A percentile compares a stretch with the other conserved stretches of the same genome.
Evolutionary conservation across 768 basidiomycete species (phyloP).

Genomic region (Glaciozyma martinii): DNA sequence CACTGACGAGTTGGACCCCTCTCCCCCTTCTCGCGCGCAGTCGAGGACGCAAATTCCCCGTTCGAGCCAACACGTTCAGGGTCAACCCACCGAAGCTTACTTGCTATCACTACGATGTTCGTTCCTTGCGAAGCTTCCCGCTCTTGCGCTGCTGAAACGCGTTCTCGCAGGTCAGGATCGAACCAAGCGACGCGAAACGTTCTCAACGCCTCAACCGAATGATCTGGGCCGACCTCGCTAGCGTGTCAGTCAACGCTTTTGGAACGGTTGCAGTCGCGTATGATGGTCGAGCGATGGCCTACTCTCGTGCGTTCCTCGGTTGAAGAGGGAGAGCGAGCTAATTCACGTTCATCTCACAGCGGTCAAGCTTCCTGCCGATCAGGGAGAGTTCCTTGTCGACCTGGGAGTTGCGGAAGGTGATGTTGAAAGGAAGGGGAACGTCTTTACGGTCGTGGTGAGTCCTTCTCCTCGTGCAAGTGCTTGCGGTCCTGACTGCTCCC

Average conservation of each 20-base stretch:
- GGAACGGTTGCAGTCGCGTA: not conserved
- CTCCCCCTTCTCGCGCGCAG: not conserved
- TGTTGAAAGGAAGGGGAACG: not conserved
- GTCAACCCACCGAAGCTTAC: slow-evolving; percentile 2
- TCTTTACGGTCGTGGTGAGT: not conserved
- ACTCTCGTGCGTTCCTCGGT: slow-evolving; percentile 9
- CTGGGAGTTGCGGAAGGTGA: slow-evolving; percentile 1
- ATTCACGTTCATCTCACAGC: not conserved
- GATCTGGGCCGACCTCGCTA: slow-evolving; percentile 1
- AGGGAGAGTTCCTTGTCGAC: not conserved
- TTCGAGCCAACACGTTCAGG: not conserved
- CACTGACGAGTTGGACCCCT: too few species aligned
- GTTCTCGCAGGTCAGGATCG: not conserved
- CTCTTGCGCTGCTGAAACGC: not conserved
- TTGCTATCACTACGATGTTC: slow-evolving; percentile 8
- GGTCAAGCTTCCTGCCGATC: slow-evolving; percentile 9
- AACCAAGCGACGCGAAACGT: not conserved
- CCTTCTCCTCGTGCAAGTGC: too few species aligned
- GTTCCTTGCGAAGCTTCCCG: not conserved
- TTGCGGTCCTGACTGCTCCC: not conserved
- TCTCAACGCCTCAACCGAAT: slow-evolving; percentile 3
- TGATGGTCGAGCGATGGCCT: slow-evolving; percentile 8
- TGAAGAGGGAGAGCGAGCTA: too few species aligned
- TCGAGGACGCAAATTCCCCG: not conserved
- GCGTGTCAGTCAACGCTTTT: not conserved